These are phyloP conservation scores for Penicillium sp. DNA, from an alignment of 2,329 filamentous ascomycete genomes.

Conservation along the genomic window DNA sequence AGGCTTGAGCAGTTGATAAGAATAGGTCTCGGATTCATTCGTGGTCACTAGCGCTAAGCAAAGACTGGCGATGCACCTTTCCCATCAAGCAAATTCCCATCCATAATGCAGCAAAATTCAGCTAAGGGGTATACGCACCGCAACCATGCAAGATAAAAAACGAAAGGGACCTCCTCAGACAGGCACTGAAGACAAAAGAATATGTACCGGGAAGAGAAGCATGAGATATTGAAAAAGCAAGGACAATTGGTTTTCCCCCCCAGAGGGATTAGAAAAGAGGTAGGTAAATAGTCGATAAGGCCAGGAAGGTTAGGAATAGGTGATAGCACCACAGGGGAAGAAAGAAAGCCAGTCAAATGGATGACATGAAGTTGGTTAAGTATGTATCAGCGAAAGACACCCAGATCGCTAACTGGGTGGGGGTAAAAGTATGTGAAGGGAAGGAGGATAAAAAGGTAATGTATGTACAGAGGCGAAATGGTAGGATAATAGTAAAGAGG, in stretches of 20 bases:
- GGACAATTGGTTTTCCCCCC: conserved; percentile 16
- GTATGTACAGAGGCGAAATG: conserved; percentile 25
- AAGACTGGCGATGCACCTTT: neutral
- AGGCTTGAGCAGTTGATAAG: neutral
- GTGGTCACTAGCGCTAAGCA: neutral
- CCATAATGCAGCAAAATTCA: conserved; percentile 31
- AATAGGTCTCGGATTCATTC: neutral
- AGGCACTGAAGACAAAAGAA: conserved; percentile 10
- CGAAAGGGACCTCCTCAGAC: conserved; percentile 24
- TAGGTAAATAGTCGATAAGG: conserved; percentile 3
- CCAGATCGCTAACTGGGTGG: conserved; percentile 23
- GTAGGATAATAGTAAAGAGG: neutral
- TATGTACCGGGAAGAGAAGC: conserved; percentile 10
- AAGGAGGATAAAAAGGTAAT: conserved; percentile 11
- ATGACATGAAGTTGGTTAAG: conserved; percentile 29
- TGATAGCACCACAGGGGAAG: conserved; percentile 1
- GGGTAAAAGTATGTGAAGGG: conserved; percentile 5
- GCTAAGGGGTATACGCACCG: conserved; percentile 38
- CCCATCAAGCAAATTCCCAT: conserved; percentile 13
- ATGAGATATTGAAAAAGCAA: conserved; percentile 13
- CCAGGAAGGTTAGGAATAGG: conserved; percentile 13
- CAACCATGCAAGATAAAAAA: conserved; percentile 32
- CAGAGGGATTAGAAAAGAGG: conserved; percentile 21
- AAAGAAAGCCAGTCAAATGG: conserved; percentile 22
- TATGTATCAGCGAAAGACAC: conserved; percentile 34